These are phyloP conservation scores for Vaccinium vitisidaea DNA, from an alignment of 148 eudicot species.

Conservation along the genomic window DNA sequence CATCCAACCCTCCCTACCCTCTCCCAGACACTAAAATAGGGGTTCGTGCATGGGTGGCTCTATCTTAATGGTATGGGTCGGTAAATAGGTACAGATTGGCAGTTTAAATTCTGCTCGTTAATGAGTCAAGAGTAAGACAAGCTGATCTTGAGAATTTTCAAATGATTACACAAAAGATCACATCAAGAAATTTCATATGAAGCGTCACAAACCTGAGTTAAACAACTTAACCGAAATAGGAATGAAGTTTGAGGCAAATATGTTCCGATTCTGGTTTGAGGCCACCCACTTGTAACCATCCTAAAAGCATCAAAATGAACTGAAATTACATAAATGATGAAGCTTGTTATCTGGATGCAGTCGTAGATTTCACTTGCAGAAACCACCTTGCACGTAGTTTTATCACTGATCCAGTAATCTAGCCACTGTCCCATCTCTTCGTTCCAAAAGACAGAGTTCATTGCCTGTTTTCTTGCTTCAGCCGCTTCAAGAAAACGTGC, in stretches of 20 bases:
- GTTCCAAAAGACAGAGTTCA: slow-evolving; percentile 73
- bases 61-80: too few relatives aligned
- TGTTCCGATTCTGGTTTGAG: slow-evolving; percentile 65
- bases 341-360: neutral
- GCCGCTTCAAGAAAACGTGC: slow-evolving; percentile 48
- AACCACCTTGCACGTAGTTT: slow-evolving; percentile 37
- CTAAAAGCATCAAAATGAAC: slow-evolving; percentile 27
- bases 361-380: neutral
- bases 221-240: slow-evolving; percentile 71
- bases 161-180: neutral
- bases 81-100: too few relatives aligned
- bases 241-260: slow-evolving; percentile 77
- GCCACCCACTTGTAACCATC: slow-evolving; percentile 40
- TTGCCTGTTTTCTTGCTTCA: slow-evolving; percentile 57
- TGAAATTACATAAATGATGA: neutral
- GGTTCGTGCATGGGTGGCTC: too few relatives aligned
- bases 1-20: too few relatives aligned
- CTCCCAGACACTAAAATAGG: too few relatives aligned
- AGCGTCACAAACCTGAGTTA: slow-evolving; percentile 54
- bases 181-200: neutral
- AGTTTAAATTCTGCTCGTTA: too few relatives aligned
- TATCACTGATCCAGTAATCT: slow-evolving; percentile 69
- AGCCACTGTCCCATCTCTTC: slow-evolving; percentile 81
- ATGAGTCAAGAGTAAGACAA: too few relatives aligned
- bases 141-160: neutral